Evolutionary conservation across 2,329 filamentous ascomycete species (phyloP), one percentile per base, ranked within the genome.

Genomic region (Claviceps spartinae): DNA sequence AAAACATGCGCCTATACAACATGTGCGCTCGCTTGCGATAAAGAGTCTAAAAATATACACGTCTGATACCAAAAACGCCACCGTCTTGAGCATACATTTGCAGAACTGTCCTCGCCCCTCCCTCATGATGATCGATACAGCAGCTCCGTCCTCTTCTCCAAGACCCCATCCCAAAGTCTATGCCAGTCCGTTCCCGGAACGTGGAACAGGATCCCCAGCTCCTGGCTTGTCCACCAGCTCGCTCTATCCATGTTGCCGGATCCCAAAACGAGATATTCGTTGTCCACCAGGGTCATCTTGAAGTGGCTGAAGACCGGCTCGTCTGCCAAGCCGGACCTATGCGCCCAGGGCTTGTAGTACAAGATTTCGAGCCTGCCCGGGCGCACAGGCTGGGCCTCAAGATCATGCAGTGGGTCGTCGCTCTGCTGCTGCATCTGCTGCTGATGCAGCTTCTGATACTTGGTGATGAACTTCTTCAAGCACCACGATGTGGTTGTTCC

Each of bases 221-320:
- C 88, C 66, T 93, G 88, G 64, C 85, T 90, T 5, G 88, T 93
- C 66, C 80, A 90, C 85, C 86, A 93, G 62, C 85, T 90, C 7
- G 88, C 86, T 1, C 87, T 77, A 67, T 94, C 88, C 74, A 90
- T 80, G 63, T 94, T 94, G 1, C 86, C 87, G 18, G 85, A 90
- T 0, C 88, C 88, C 2, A 93, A 68, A 1, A 93, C 73, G 1
- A 83, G 72, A 20, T 81, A 79, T 55, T 81, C 72, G 1, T 73
- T 72, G 63, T 94, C 88, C 2, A 91, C 77, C 51, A 89, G 74
- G 0, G 80, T 84, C 62, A 89, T 74, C 65, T 94, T 94, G 53
- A 91, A 71, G 67, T 94, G 88, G 4, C 81, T 83, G 50, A 88
- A 82, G 2, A 85, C 79, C 0, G 86, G 85, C 60, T 86, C 81